Evolutionary conservation across 176 grass and related monocot species (phyloP), one percentile per base, ranked within the genome.

Genomic region (Musa schizocarpa): DNA sequence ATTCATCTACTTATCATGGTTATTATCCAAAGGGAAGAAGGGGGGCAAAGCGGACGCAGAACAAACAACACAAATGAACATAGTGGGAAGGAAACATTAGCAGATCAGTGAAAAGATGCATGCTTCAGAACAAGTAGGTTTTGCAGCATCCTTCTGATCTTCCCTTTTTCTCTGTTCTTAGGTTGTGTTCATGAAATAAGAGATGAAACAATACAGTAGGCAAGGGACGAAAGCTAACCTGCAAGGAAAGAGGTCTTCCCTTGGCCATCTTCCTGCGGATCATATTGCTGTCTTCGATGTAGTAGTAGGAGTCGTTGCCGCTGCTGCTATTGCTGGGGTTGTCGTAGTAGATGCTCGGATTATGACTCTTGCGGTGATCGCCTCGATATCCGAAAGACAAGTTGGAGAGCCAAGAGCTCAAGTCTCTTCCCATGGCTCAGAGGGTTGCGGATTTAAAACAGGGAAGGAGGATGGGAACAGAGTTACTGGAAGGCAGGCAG

Each of bases 241-340:
- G 77, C 53, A 79, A 48, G 19, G 65, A 56, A 12, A 79, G 65
- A 56, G 77, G 62, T 52, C 53, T 54, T 68, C 77, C 77, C 53
- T 20, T 79, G 14, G 52, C 66, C 77, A 79, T 79, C 26, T 71
- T 71, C 25, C 25, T 71, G 13, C 19, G 9, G 62, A 61, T 61
- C 57, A 22, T 54, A 34, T 53, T 26, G 1, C 11, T 49, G 20
- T 12, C 63, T 43, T 54, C 62, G 19, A 2, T n/a, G 48, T 27
- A 53, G 75, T 54, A 67, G 75, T 27, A 34, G 21, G 75, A 43
- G 34, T 43, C 34, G 34, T 43, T 67, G 62, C 19, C 19, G 62
- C 63, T 20, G 75, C 75, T 27, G 57, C 23, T 13, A 21, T 75
- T 50, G 52, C 19, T 70, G 10, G 16, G 9, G 62, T 22, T 50